Percentiles rank a stretch among this genome's conserved stretches.
Conservation (phyloP, 306 rosid genomes). For the Acmispon strigosus region DNA sequence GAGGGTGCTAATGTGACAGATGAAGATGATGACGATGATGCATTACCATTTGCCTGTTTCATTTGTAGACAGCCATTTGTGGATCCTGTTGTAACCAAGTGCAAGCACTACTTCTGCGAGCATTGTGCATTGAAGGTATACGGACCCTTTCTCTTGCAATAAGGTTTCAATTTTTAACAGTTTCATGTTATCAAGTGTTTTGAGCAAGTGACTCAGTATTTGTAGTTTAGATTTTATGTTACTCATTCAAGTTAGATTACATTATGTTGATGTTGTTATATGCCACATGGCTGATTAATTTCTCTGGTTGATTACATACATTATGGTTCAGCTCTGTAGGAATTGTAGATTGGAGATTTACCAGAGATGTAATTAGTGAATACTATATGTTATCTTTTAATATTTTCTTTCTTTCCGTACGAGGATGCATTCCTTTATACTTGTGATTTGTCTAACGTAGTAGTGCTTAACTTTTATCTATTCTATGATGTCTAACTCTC, state of each 20-base stretch:
- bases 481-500: background rate
- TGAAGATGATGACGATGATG: conserved; percentile 35
- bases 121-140: conserved; percentile 79
- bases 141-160: background rate
- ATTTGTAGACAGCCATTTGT: conserved; percentile 75
- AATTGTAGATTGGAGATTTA: background rate
- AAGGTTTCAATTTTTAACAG: background rate
- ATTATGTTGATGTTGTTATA: background rate
- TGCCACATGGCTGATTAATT: too few relatives aligned
- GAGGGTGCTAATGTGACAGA: conserved; percentile 35
- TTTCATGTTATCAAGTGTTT: background rate
- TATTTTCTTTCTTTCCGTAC: background rate
- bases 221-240: background rate
- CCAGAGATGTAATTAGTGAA: background rate
- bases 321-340: too few relatives aligned
- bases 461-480: background rate
- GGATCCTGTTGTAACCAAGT: conserved; percentile 75
- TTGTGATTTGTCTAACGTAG: background rate
- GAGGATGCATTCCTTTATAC: background rate
- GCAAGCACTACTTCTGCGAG: conserved; percentile 56
- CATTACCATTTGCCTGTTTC: conserved; percentile 76
- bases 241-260: background rate
- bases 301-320: background rate
- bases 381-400: background rate
- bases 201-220: background rate